phyloP scores from a whole-genome alignment of 2,329 filamentous ascomycete genomes.

The Verticillium albo-atrum region DNA sequence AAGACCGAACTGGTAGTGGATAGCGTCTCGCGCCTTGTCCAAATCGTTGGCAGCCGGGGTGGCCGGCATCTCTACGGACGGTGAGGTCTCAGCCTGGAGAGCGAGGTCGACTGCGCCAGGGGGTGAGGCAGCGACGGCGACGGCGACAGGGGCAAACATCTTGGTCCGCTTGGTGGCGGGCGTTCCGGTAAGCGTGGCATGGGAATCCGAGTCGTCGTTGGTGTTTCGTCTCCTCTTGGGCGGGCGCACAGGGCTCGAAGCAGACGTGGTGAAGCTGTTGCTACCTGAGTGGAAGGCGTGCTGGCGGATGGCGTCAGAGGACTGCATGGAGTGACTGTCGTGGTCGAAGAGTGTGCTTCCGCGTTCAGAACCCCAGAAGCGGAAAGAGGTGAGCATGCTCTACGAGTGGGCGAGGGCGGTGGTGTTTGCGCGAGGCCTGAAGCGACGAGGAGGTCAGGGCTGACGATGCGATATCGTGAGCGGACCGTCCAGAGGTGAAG shows the following conservation, averaged over 20 bases:
- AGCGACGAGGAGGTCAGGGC: slow-evolving; percentile 13
- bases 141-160: slow-evolving; percentile 21
- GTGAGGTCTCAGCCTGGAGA: not conserved
- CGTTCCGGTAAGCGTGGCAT: slow-evolving; percentile 17
- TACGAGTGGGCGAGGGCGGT: slow-evolving; percentile 10
- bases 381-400: slow-evolving; percentile 52
- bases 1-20: slow-evolving; percentile 83
- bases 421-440: not conserved
- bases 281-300: slow-evolving; percentile 22
- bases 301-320: slow-evolving; percentile 26
- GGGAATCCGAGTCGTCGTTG: slow-evolving; percentile 20
- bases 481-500: no score
- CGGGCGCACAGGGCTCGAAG: slow-evolving; percentile 21
- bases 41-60: slow-evolving; percentile 23
- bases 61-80: not conserved
- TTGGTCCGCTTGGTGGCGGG: slow-evolving; percentile 39
- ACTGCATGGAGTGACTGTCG: slow-evolving; percentile 34
- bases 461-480: slow-evolving; percentile 2
- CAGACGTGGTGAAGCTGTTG: slow-evolving; percentile 13
- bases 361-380: slow-evolving; percentile 57
- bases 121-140: slow-evolving; percentile 15
- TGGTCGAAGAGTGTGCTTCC: slow-evolving; percentile 49
- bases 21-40: slow-evolving; percentile 61
- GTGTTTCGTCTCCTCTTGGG: slow-evolving; percentile 35
- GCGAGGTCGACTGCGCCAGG: slow-evolving; percentile 1